Conservation (phyloP, 2,329 filamentous ascomycete species). For the Alternaria ventricosa region DNA sequence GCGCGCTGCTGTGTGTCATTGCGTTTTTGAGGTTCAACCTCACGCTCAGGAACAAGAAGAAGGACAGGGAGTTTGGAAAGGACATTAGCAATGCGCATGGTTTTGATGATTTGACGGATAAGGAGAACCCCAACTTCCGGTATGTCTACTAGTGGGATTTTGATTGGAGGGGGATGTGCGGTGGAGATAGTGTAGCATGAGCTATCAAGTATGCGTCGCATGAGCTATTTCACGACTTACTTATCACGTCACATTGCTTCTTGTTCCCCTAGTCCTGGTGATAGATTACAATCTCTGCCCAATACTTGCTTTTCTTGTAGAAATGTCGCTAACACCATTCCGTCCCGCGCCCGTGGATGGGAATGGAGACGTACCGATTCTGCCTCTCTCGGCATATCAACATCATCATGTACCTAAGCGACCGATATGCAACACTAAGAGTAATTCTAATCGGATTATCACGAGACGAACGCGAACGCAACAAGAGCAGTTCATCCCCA, state of each 20-base stretch:
- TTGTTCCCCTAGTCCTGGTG: background rate
- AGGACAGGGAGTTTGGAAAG: conserved; percentile 54
- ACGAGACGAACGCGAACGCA: background rate
- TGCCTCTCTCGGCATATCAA: no score
- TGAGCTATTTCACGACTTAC: background rate
- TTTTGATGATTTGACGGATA: conserved; percentile 69
- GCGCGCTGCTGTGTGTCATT: conserved; percentile 64
- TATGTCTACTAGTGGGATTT: conserved; percentile 53
- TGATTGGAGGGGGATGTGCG: background rate
- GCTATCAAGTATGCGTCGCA: no score
- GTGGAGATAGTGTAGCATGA: background rate
- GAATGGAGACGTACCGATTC: no score
- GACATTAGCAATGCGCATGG: conserved; percentile 52
- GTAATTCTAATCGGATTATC: background rate
- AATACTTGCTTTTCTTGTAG: background rate
- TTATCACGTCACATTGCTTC: background rate
- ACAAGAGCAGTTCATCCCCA: no score
- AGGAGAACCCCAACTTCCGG: conserved; percentile 66
- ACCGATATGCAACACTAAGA: no score
- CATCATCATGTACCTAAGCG: no score
- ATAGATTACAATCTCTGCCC: background rate
- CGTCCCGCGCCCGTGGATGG: no score
- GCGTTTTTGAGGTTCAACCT: conserved; percentile 66
- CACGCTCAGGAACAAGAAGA: conserved; percentile 63
- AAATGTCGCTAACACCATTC: background rate